Percentiles rank a stretch among this genome's conserved stretches.
These are phyloP conservation scores for Viola pubescens DNA, from an alignment of 441 rosid genomes.

Conservation along the genomic window DNA sequence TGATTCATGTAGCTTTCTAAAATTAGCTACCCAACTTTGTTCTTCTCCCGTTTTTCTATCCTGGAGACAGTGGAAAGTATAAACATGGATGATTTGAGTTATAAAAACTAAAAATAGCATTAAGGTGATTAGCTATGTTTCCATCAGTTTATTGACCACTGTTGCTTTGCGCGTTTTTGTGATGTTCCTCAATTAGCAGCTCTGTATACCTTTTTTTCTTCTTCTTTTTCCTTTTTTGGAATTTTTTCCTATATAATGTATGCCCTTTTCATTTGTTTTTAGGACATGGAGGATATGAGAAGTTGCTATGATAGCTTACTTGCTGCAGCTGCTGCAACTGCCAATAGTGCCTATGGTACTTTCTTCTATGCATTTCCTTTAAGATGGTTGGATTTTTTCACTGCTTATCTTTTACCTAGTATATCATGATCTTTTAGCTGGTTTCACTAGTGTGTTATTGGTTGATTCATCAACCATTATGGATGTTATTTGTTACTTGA, in stretches of 20 bases:
- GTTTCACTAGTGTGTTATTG: too few relatives aligned
- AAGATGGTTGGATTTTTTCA: neutral
- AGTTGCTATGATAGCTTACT: conserved; percentile 92
- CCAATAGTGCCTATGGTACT: conserved; percentile 89
- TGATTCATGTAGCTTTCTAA: too few relatives aligned
- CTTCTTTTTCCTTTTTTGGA: neutral
- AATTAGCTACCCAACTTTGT: too few relatives aligned
- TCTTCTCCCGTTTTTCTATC: too few relatives aligned
- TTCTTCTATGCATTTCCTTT: neutral
- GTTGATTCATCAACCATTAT: too few relatives aligned
- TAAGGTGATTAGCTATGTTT: too few relatives aligned
- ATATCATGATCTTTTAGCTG: neutral
- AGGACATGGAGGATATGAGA: conserved; percentile 91
- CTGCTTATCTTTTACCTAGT: neutral
- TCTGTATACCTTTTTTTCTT: neutral
- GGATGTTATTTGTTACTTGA: too few relatives aligned
- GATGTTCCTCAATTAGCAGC: neutral
- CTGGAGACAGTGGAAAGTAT: too few relatives aligned
- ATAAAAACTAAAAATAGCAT: too few relatives aligned
- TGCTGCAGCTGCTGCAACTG: conserved; percentile 90
- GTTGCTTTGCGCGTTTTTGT: neutral
- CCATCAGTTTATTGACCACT: too few relatives aligned
- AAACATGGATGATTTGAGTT: too few relatives aligned
- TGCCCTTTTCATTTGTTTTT: neutral
- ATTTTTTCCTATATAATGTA: neutral